These are phyloP conservation scores for Magnaporthiopsis incrustans DNA, from an alignment of 2,329 filamentous ascomycete species.

Conservation along the genomic window DNA sequence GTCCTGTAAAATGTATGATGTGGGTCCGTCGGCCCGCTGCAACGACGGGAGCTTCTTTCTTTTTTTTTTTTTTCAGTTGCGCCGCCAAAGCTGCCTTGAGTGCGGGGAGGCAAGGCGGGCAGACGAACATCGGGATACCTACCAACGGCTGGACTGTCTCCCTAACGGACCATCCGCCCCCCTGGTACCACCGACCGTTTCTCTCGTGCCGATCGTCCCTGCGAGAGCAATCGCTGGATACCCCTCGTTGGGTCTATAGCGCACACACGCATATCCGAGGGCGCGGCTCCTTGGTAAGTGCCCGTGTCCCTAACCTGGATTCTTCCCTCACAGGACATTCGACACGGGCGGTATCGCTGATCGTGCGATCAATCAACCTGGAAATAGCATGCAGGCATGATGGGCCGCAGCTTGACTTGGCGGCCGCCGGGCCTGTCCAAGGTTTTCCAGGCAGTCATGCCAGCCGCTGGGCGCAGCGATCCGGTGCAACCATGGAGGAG, in stretches of 20 bases:
- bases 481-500: conserved; percentile 1
- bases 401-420: neutral
- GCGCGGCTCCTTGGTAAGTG: too few species aligned
- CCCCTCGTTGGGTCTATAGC: too few species aligned
- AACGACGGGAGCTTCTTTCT: neutral
- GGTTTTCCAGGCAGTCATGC: neutral
- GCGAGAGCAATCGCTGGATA: too few species aligned
- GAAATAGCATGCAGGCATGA: neutral
- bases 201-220: too few species aligned
- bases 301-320: too few species aligned
- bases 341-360: neutral
- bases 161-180: too few species aligned
- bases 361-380: neutral
- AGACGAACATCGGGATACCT: neutral
- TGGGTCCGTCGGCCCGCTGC: neutral
- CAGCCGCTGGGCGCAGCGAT: neutral
- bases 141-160: too few species aligned
- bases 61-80: neutral
- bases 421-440: neutral
- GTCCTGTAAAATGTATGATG: neutral
- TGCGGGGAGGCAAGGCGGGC: neutral
- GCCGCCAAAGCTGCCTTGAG: too few species aligned
- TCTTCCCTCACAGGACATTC: neutral
- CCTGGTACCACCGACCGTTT: too few species aligned
- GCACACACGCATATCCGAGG: too few species aligned